Conservation (phyloP, 2,329 filamentous ascomycete species). For the Phoma sp. region DNA sequence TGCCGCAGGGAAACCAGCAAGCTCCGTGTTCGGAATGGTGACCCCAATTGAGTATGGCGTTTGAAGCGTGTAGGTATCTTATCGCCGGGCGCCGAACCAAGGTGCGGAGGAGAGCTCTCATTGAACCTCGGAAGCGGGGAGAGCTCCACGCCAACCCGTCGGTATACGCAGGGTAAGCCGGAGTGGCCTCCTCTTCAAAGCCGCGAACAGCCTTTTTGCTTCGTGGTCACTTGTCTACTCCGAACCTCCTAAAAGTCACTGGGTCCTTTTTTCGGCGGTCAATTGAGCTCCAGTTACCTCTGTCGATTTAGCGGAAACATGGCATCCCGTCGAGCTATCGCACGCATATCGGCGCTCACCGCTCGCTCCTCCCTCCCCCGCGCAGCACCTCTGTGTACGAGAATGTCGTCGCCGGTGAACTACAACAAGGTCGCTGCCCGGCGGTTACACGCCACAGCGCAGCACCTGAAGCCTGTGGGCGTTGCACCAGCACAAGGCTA, state of each 20-base stretch:
- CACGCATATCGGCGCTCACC: conserved; percentile 51
- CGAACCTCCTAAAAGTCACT: conserved; percentile 9
- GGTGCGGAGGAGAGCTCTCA: conserved; percentile 1
- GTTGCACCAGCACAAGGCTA: conserved; percentile 63
- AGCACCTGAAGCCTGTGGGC: conserved; percentile 57
- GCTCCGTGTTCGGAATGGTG: conserved; percentile 1
- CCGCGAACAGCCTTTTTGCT: conserved; percentile 17
- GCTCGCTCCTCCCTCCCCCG: conserved; percentile 46
- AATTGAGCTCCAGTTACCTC: conserved; percentile 5
- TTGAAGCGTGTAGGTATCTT: conserved; percentile 12
- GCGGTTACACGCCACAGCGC: conserved; percentile 62
- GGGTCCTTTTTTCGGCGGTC: conserved; percentile 6
- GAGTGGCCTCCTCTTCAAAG: conserved; percentile 24
- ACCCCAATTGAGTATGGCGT: conserved; percentile 12
- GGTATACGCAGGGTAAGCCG: conserved; percentile 17
- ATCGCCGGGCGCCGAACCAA: background rate
- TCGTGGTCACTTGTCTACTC: conserved; percentile 3
- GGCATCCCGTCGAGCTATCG: conserved; percentile 55
- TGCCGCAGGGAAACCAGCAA: background rate
- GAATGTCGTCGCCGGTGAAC: conserved; percentile 48
- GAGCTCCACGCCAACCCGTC: conserved; percentile 22
- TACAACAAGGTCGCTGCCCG: conserved; percentile 51
- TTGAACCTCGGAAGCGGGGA: conserved; percentile 21
- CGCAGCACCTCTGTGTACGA: conserved; percentile 44
- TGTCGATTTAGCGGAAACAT: conserved; percentile 39